Percentiles rank a stretch among this genome's conserved stretches.
Conservation (phyloP, 2,329 filamentous ascomycete species). For the Colletotrichum sansevieriae region DNA sequence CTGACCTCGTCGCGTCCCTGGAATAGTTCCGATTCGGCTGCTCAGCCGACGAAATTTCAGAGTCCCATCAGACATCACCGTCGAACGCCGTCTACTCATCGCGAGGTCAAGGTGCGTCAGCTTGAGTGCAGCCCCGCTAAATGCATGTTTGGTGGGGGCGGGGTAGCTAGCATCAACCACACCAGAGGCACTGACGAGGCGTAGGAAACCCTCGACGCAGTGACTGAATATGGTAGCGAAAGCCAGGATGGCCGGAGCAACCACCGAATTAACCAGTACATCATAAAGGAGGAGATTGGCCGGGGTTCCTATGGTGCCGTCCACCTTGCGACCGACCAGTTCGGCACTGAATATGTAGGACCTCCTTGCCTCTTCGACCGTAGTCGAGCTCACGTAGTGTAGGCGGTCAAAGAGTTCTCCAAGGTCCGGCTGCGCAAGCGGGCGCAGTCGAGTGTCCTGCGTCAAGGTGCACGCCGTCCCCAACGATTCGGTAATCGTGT, state of each 20-base stretch:
- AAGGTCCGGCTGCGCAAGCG: slow-evolving; percentile 91
- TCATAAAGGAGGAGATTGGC: slow-evolving; percentile 96
- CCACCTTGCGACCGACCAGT: slow-evolving; percentile 90
- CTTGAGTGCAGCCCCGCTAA: slow-evolving; percentile 21
- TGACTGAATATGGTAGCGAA: slow-evolving; percentile 87
- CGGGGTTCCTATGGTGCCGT: slow-evolving; percentile 95
- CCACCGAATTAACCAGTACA: slow-evolving; percentile 94
- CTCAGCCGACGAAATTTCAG: slow-evolving; percentile 53
- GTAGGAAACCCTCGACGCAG: slow-evolving; percentile 92
- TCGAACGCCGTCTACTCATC: slow-evolving; percentile 69
- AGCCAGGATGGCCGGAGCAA: slow-evolving; percentile 84
- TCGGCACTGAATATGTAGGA: slow-evolving; percentile 90
- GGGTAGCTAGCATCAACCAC: slow-evolving; percentile 24
- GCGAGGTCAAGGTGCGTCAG: slow-evolving; percentile 66
- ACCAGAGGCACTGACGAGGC: slow-evolving; percentile 20
- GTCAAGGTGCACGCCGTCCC: slow-evolving; percentile 63
- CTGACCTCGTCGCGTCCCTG: slow-evolving; percentile 30
- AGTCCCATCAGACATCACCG: slow-evolving; percentile 71
- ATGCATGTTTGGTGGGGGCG: slow-evolving; percentile 42
- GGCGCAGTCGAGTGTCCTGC: slow-evolving; percentile 89
- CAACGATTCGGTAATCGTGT: slow-evolving; percentile 47
- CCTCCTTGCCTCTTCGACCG: slow-evolving; percentile 34
- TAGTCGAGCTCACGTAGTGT: slow-evolving; percentile 39
- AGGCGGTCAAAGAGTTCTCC: slow-evolving; percentile 98
- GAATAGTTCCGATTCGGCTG: slow-evolving; percentile 40